phyloP scores from a whole-genome alignment of 2,329 filamentous ascomycete genomes.

The Sporothrix humicola region DNA sequence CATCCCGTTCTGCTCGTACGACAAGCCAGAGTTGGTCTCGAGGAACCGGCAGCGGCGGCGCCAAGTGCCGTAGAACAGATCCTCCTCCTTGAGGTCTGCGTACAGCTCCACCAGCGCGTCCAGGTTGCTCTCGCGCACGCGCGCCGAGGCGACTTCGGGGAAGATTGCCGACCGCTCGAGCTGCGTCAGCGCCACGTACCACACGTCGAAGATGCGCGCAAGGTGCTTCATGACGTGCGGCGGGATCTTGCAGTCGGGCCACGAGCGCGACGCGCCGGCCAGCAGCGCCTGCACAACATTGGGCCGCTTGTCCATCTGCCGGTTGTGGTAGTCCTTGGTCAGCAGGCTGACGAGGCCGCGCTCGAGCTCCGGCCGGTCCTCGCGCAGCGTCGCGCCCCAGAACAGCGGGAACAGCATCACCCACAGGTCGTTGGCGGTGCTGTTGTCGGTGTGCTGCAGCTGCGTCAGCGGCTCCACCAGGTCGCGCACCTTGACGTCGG shows the following conservation, averaged over 20 bases:
- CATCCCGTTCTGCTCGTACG: constrained; percentile 98
- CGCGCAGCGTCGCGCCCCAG: constrained; percentile 85
- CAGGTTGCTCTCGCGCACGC: constrained; percentile 89
- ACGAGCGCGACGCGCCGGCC: constrained; percentile 82
- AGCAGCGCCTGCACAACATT: constrained; percentile 94
- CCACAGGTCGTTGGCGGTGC: constrained; percentile 89
- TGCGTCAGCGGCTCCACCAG: constrained; percentile 88
- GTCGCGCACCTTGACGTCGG: constrained; percentile 86
- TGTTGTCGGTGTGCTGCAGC: constrained; percentile 85
- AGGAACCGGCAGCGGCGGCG: constrained; percentile 92
- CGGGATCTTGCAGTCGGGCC: constrained; percentile 87
- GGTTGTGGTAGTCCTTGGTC: constrained; percentile 93
- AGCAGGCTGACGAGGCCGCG: constrained; percentile 88
- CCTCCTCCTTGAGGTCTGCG: constrained; percentile 87
- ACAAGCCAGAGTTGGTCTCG: constrained; percentile 95
- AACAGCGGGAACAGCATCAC: constrained; percentile 87
- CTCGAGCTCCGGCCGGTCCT: constrained; percentile 89
- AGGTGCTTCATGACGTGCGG: constrained; percentile 96
- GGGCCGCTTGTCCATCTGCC: constrained; percentile 91
- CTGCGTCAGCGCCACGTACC: constrained; percentile 92
- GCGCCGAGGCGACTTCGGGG: constrained; percentile 81
- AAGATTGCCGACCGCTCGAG: constrained; percentile 88
- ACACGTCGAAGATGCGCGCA: constrained; percentile 91
- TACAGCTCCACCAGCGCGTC: constrained; percentile 97
- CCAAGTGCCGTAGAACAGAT: constrained; percentile 98